These are phyloP conservation scores for Lasiosphaeria ovina DNA, from an alignment of 495 filamentous ascomycete species.

Conservation along the genomic window DNA sequence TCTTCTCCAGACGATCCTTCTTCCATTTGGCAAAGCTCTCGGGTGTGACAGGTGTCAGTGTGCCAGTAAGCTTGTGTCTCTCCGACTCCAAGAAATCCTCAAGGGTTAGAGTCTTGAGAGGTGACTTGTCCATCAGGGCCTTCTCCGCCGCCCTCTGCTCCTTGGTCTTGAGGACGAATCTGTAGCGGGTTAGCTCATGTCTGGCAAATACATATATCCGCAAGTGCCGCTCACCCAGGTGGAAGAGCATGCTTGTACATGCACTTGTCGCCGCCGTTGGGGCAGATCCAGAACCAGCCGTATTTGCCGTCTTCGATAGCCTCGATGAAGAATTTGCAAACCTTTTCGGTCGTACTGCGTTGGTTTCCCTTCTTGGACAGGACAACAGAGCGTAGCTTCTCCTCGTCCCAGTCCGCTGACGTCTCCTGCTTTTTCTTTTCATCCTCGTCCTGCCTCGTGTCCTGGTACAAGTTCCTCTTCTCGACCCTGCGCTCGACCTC, in stretches of 20 bases:
- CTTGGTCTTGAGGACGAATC: slow-evolving; percentile 95
- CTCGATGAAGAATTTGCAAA: slow-evolving; percentile 98
- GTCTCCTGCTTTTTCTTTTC: slow-evolving; percentile 88
- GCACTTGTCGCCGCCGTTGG: slow-evolving; percentile 95
- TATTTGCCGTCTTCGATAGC: slow-evolving; percentile 98
- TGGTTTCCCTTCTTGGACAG: slow-evolving; percentile 97
- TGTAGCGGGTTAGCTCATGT: slow-evolving; percentile 36
- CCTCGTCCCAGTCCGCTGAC: slow-evolving; percentile 96
- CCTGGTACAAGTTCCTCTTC: slow-evolving; percentile 91
- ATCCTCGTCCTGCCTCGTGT: slow-evolving; percentile 71
- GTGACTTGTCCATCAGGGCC: slow-evolving; percentile 94
- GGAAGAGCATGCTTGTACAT: slow-evolving; percentile 97
- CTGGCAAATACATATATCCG: background rate
- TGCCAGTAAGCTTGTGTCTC: slow-evolving; percentile 87
- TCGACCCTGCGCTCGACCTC: slow-evolving; percentile 83
- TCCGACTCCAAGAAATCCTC: slow-evolving; percentile 97
- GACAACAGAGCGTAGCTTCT: slow-evolving; percentile 87
- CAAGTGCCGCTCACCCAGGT: slow-evolving; percentile 64
- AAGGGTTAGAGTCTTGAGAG: slow-evolving; percentile 87
- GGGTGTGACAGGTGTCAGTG: slow-evolving; percentile 84
- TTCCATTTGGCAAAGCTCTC: slow-evolving; percentile 96
- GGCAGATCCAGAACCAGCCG: slow-evolving; percentile 98
- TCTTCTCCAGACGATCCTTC: slow-evolving; percentile 89
- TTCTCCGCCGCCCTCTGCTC: slow-evolving; percentile 96
- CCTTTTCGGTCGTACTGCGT: slow-evolving; percentile 92